A percentile compares a stretch with the other conserved stretches of the same genome.
These are phyloP conservation scores for Naegleria lovaniensis DNA, from an alignment of 208 protist genomes.

Conservation along the genomic window DNA sequence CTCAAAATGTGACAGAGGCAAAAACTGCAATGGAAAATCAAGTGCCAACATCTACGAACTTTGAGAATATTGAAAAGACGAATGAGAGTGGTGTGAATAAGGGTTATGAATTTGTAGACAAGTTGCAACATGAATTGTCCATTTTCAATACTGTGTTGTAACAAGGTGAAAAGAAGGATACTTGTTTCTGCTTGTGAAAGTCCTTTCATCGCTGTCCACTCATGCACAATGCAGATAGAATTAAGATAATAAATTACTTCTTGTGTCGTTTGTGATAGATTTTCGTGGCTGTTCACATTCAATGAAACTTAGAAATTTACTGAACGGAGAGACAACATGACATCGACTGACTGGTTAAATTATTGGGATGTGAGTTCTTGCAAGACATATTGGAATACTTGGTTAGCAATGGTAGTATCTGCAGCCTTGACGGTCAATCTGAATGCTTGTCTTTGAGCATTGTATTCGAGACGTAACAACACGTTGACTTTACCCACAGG, in stretches of 20 bases:
- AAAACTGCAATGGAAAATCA: too few species aligned
- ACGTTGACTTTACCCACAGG: neutral
- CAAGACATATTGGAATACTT: conserved; percentile 4
- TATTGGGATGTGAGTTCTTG: conserved; percentile 1
- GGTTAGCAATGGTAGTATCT: neutral
- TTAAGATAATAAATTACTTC: too few species aligned
- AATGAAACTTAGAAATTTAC: too few species aligned
- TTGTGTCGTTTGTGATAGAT: too few species aligned
- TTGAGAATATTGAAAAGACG: too few species aligned
- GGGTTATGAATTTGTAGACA: neutral
- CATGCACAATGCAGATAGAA: too few species aligned
- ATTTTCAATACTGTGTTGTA: neutral
- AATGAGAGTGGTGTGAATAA: neutral
- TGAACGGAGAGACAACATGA: too few species aligned
- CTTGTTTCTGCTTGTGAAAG: too few species aligned
- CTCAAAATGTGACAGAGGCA: too few species aligned
- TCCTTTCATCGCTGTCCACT: too few species aligned
- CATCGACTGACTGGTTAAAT: neutral
- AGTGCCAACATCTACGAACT: too few species aligned
- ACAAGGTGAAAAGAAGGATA: neutral
- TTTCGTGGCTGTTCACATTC: too few species aligned
- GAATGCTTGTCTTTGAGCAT: conserved; percentile 7
- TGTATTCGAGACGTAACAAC: conserved; percentile 1
- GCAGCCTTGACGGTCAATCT: neutral
- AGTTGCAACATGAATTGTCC: neutral